Evolutionary conservation across 2,329 filamentous ascomycete genomes (phyloP), one percentile per base, ranked within the genome.

Genomic region (Ceratocystis colombiana): DNA sequence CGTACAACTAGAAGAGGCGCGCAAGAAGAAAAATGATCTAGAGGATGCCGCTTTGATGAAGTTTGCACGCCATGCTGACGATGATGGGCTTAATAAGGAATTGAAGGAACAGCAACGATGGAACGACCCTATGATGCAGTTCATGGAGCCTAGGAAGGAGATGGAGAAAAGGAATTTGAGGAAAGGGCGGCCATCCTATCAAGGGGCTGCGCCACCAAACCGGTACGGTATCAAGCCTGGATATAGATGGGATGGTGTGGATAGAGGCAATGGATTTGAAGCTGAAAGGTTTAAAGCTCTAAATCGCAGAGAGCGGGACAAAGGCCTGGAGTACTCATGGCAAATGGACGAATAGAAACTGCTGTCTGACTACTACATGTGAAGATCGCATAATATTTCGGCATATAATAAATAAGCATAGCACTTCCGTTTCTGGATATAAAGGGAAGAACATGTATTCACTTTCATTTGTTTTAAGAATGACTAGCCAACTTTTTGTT

Each of bases 171-270:
- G 70, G 66, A 71, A 44, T 5, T 59, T 72, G 53, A 71, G 74
- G 8, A 78, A 76, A 66, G 74, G 76, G 15, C 84, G 82, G 70
- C 89, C 88, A 3, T 74, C 88, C 3, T 99, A 97, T 74, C 78
- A 85, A 68, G 94, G 93, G 0, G 82, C 87, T 0, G 89, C 88
- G 66, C 83, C 89, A 72, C 94, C 94, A 57, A 99, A 99, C 79
- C 82, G 94, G 22, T 97, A 97, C 77, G 90, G 89, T 0, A 97
- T 99, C 69, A 82, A 87, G 68, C 94, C 94, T 0, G 95, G 94
- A 0, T 90, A 96, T 77, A 81, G 90, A 70, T 99, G 94, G 94
- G 94, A 99, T 79, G 94, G 95, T 5, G 94, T 99, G 20, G 94
- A 99, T 79, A 82, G 94, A 70, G 82, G 90, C 22, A 99, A 90